Evolutionary conservation across 2,329 filamentous ascomycete genomes (phyloP).

Genomic region (Massarina eburnea): DNA sequence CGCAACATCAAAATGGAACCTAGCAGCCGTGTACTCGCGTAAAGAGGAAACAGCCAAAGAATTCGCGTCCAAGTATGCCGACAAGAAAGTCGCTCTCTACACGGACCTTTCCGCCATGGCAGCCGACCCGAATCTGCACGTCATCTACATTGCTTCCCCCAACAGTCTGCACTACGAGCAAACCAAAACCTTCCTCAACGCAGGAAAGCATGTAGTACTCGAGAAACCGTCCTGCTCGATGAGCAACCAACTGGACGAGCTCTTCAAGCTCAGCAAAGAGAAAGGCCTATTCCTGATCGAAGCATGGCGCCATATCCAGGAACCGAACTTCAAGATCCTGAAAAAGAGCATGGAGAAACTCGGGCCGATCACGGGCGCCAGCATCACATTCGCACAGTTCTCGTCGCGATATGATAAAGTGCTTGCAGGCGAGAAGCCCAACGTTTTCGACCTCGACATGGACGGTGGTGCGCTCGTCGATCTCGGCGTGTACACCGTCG

Average conservation of each 20-base stretch:
- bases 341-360: conserved; percentile 42
- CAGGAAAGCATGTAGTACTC: conserved; percentile 53
- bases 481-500: conserved; percentile 52
- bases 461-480: conserved; percentile 52
- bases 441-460: conserved; percentile 53
- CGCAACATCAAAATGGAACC: conserved; percentile 47
- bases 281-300: conserved; percentile 50
- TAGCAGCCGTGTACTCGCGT: conserved; percentile 52
- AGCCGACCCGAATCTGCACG: conserved; percentile 41
- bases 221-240: conserved; percentile 54
- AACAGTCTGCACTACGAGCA: conserved; percentile 52
- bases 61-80: conserved; percentile 46
- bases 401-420: conserved; percentile 51
- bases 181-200: conserved; percentile 46
- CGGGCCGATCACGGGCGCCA: conserved; percentile 48
- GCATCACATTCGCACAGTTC: conserved; percentile 49
- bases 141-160: conserved; percentile 53
- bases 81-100: conserved; percentile 37
- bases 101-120: conserved; percentile 45
- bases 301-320: conserved; percentile 54
- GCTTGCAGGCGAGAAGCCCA: conserved; percentile 49
- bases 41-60: conserved; percentile 45
- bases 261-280: conserved; percentile 46
- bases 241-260: conserved; percentile 44
- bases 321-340: conserved; percentile 51